phyloP scores from a whole-genome alignment of 768 basidiomycete species.

The Antrodiella citrinella region DNA sequence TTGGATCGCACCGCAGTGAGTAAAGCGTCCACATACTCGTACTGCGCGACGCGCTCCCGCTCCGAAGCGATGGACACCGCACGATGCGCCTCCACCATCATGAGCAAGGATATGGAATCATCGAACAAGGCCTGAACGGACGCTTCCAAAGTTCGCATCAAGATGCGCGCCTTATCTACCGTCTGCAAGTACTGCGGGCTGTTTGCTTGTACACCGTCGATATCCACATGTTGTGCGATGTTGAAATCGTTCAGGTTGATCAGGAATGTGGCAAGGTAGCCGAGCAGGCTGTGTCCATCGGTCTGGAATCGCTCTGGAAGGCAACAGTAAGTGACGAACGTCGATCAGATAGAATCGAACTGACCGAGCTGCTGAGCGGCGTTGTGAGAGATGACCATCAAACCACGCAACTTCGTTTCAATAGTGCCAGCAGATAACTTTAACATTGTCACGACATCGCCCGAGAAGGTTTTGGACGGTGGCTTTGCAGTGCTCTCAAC shows the following conservation, averaged over 20 bases:
- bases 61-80: not conserved
- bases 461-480: constrained; percentile 39
- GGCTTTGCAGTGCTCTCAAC: constrained; percentile 39
- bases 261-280: constrained; percentile 51
- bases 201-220: constrained; percentile 44
- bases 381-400: not conserved
- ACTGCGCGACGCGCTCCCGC: constrained; percentile 12
- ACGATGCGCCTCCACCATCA: constrained; percentile 40
- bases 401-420: not conserved
- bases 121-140: constrained; percentile 70
- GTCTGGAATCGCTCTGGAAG: constrained; percentile 20
- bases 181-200: constrained; percentile 26
- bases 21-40: constrained; percentile 39
- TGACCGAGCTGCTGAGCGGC: not conserved
- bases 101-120: constrained; percentile 50
- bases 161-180: constrained; percentile 58
- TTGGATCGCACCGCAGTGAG: constrained; percentile 48
- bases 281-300: constrained; percentile 42
- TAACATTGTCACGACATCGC: constrained; percentile 49
- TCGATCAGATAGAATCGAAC: too few species aligned
- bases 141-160: constrained; percentile 65
- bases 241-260: constrained; percentile 60
- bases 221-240: constrained; percentile 74
- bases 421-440: constrained; percentile 27
- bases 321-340: too few species aligned